A percentile compares a stretch with the other conserved stretches of the same genome.
Conservation (phyloP, 1,139 yeast species). For the Arxiozyma telluris region DNA sequence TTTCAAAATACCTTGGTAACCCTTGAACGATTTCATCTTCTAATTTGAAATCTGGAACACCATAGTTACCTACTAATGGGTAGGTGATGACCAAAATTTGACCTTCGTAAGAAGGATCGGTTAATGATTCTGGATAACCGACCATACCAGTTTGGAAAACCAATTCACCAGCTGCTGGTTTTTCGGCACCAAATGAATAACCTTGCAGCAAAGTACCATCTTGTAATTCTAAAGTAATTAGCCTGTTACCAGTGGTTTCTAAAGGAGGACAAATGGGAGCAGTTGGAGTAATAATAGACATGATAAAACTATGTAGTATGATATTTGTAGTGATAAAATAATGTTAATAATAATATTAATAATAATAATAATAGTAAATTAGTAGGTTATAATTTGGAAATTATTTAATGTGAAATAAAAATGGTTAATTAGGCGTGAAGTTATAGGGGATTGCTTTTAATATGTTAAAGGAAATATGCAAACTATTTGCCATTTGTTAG, state of each 20-base stretch:
- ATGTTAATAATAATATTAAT: neutral
- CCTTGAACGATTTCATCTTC: slow-evolving; percentile 66
- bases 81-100: slow-evolving; percentile 94
- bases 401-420: too few species aligned
- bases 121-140: slow-evolving; percentile 96
- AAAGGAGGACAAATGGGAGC: slow-evolving; percentile 85
- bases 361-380: too few species aligned
- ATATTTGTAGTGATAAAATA: neutral
- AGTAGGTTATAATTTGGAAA: neutral
- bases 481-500: neutral
- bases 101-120: slow-evolving; percentile 98
- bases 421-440: neutral
- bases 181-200: slow-evolving; percentile 93
- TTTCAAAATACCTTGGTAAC: slow-evolving; percentile 88
- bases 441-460: neutral
- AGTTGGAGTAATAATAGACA: slow-evolving; percentile 37
- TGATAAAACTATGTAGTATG: slow-evolving; percentile 1
- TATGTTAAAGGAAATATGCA: neutral
- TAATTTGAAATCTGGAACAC: slow-evolving; percentile 86
- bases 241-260: slow-evolving; percentile 69
- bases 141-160: slow-evolving; percentile 99
- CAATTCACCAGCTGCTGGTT: slow-evolving; percentile 86
- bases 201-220: slow-evolving; percentile 90
- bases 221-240: slow-evolving; percentile 84
- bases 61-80: slow-evolving; percentile 97